Evolutionary conservation across 2,329 filamentous ascomycete genomes (phyloP), one percentile per base, ranked within the genome.

Genomic region (Tolypocladium pustulatum): DNA sequence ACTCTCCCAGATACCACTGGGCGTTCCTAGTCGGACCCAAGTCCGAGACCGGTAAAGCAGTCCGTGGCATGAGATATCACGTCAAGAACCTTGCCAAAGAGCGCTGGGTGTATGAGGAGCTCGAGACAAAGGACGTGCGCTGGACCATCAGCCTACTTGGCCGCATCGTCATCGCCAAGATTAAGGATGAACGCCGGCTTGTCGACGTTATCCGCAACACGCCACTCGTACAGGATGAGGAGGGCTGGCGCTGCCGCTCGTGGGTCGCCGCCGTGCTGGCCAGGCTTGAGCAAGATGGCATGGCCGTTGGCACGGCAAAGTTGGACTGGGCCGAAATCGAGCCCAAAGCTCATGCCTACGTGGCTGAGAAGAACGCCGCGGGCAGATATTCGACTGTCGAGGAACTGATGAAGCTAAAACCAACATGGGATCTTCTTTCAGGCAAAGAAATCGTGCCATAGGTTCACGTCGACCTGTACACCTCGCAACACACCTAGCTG

Each of bases 261-360:
- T 79, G 75, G 76, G 64, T 76, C 8, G 66, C 63, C 7, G 63
- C 71, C 25, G 75, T 67, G 0, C 54, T 79, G 22, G 52, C 34
- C 0, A 67, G 60, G 22, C 64, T 79, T 15, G 62, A 63, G 22
- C 60, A 61, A 5, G 73, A 78, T 59, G 69, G 71, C 1, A 70
- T 64, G 54, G 68, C 66, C 27, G 66, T 78, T 6, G 74, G 76
- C 1, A 75, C 72, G 0, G 64, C 71, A 6, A 54, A 65, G 34
- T 54, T 73, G 27, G 67, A 75, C 38, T 79, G 75, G 75, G 7
- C 25, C 4, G 68, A 57, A 53, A 71, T 78, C 36, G 68, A 76
- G 59, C 56, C 63, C 4, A 54, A 64, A 13, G 72, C 70, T 10
- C 70, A 71, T 55, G 27, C 62, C 1, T 78, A 77, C 62, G 69